These are phyloP conservation scores for Talaromyces ruber DNA, from an alignment of 495 filamentous ascomycete genomes.

Conservation along the genomic window DNA sequence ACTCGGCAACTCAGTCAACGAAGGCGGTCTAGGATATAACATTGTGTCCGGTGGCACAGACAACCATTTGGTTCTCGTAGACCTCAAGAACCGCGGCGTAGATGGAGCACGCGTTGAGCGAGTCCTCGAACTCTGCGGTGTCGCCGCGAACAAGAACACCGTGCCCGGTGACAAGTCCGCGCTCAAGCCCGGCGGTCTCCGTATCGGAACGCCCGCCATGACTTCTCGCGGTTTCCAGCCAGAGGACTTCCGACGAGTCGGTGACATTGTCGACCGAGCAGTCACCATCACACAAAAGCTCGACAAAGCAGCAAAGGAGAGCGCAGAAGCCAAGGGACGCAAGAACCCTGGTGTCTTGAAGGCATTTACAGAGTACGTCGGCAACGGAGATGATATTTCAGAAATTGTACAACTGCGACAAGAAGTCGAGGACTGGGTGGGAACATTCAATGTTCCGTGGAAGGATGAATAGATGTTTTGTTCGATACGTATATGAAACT, in stretches of 20 bases:
- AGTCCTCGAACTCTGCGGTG: constrained; percentile 94
- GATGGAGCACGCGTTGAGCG: constrained; percentile 96
- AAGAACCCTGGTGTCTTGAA: constrained; percentile 76
- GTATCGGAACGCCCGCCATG: constrained; percentile 96
- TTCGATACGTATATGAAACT: not conserved
- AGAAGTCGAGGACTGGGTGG: constrained; percentile 94
- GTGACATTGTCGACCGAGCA: constrained; percentile 74
- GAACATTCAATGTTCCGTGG: constrained; percentile 88
- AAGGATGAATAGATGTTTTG: constrained; percentile 29
- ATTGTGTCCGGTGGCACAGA: constrained; percentile 95
- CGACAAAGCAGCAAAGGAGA: constrained; percentile 70
- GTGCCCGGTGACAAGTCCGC: constrained; percentile 98
- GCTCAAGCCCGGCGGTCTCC: constrained; percentile 87
- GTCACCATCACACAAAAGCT: constrained; percentile 58
- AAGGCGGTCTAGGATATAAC: constrained; percentile 64
- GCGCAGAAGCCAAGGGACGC: constrained; percentile 61
- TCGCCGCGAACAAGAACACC: constrained; percentile 98
- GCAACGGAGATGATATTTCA: constrained; percentile 69
- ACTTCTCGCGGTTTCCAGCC: constrained; percentile 88
- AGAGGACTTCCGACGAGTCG: constrained; percentile 88
- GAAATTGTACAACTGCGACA: constrained; percentile 82
- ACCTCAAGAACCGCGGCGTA: constrained; percentile 68
- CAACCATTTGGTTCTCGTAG: constrained; percentile 96
- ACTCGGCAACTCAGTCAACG: constrained; percentile 53
- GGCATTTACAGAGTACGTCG: constrained; percentile 76